Base-by-base conservation (phyloP, 2,329 filamentous ascomycete genomes). In the Pseudocercospora pini-densiflorae region DNA sequence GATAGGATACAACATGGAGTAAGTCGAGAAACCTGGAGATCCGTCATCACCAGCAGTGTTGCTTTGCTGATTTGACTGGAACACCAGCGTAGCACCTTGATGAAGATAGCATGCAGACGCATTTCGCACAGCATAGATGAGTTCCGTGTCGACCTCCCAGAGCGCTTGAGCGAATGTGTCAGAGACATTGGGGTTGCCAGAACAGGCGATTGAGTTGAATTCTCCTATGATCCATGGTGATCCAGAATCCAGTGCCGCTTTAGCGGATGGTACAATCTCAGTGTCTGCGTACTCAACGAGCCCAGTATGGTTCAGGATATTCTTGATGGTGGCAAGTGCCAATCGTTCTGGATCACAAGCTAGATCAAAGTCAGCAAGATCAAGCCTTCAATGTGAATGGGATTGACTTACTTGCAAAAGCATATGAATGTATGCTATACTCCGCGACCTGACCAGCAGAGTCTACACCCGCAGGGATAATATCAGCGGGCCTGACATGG, bases 121-220 rank as follows among this genome's bases (percentile, higher is more conserved):
- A 59, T 80, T 80, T n/a, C 76, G 73, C 1, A 75, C 73, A 16
- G 79, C 79, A 59, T 80, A 80, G 43, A 79, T 74, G 16, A 81
- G 71, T 45, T 79, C 74, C 0, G 75, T 78, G 58, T 81, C 78
- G 9, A 78, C 74, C 16, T 79, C 76, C 79, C 80, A 81, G 2
- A 81, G 71, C 0, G 80, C 79, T 62, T 80, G 76, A 0, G 78
- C 79, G 61, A 81, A 81, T 0, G 79, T 80, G 65, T 81, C 79
- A 2, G 77, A 77, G n/a, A 81, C 79, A 63, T 76, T 75, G 0
- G 78, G 77, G 27, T 74, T 75, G 7, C 80, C 80, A n/a, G 73
- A 75, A 66, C 79, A 81, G 5, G 79, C 76, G 57, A 81, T 78
- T 4, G 76, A 78, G 73, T 81, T 81, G 71, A 79, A 79, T 65